Evolutionary conservation across 805 yeast genomes (phyloP), one percentile per base, ranked within the genome.

Genomic region (Starmerella gropengiesseri): DNA sequence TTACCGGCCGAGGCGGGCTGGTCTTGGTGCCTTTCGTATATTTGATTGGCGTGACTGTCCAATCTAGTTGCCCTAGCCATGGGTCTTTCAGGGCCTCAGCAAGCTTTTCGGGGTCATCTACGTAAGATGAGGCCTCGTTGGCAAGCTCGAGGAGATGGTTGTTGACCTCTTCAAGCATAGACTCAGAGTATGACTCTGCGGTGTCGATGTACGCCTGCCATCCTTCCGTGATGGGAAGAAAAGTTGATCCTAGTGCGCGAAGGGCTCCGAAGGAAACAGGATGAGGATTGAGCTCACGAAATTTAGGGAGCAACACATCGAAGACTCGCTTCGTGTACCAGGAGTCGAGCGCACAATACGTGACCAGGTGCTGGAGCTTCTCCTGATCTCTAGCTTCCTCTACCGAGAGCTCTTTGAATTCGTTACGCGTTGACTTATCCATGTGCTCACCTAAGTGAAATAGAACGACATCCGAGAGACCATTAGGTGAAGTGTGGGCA

Each of bases 251-350:
- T 55, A 91, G 65, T 43, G 75, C 78, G 50, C 80, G 69, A 34
- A 91, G 64, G 2, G 95, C 95, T 1, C 91, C 87, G 64, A 87
- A 81, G 13, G 94, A 82, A 2, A 89, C 94, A 0, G 98, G 96
- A 60, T 91, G 98, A 0, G 98, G 95, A 33, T 87, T 76, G 39
- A 75, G 71, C 25, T 65, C 54, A 21, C 72, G 59, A 55, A 83
- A 91, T 27, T 65, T 63, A 1, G 95, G 95, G 25, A 77, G 74
- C 0, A 86, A 73, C 45, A 74, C 74, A 45, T 69, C 65, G 50
- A 78, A 78, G 2, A 89, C 84, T 46, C 64, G 64, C 53, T 71
- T 79, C 0, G 98, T 91, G 1, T 79, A 78, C 7, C 65, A 63
- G 0, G 86, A 95, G 63, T 91, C 99, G 5, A 61, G 63, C 1